Evolutionary conservation across 345 rosid genomes (phyloP).

Genomic region (Pseudoturritis turrita): DNA sequence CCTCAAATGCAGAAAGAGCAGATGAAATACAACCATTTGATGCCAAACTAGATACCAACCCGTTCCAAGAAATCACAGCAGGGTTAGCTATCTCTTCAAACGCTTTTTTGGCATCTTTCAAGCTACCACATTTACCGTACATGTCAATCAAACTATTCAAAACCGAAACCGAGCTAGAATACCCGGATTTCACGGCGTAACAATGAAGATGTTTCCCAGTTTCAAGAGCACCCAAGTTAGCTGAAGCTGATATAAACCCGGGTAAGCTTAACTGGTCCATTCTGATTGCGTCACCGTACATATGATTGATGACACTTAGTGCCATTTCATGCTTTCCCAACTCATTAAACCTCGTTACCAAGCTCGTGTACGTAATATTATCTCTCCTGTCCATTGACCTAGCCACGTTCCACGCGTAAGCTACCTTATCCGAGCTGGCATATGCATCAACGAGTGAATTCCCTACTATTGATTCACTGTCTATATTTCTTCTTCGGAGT

Average conservation of each 20-base stretch:
- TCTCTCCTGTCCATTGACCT: conserved; percentile 46
- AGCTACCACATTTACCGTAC: conserved; percentile 50
- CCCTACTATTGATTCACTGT: conserved; percentile 32
- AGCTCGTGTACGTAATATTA: conserved; percentile 53
- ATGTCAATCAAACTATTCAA: conserved; percentile 51
- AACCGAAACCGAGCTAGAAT: conserved; percentile 37
- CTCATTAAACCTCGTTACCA: conserved; percentile 63
- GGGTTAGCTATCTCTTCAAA: conserved; percentile 48
- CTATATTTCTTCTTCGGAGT: conserved; percentile 35
- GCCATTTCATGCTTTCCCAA: conserved; percentile 44
- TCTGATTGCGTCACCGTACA: conserved; percentile 41
- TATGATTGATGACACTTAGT: conserved; percentile 35
- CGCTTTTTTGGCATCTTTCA: conserved; percentile 37
- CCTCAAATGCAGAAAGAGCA: conserved; percentile 61
- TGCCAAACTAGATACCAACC: conserved; percentile 55
- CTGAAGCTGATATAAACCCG: conserved; percentile 60
- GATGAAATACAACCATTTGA: conserved; percentile 43
- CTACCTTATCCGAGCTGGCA: conserved; percentile 41
- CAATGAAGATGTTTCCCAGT: conserved; percentile 67
- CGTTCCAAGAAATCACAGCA: conserved; percentile 68
- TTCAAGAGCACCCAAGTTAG: conserved; percentile 40
- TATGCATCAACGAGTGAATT: conserved; percentile 67
- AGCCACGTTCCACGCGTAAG: conserved; percentile 45
- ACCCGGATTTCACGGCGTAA: conserved; percentile 52
- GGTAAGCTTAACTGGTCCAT: conserved; percentile 56